These are phyloP conservation scores for Paecilomyces formosus DNA, from an alignment of 2,329 filamentous ascomycete genomes.

Conservation along the genomic window DNA sequence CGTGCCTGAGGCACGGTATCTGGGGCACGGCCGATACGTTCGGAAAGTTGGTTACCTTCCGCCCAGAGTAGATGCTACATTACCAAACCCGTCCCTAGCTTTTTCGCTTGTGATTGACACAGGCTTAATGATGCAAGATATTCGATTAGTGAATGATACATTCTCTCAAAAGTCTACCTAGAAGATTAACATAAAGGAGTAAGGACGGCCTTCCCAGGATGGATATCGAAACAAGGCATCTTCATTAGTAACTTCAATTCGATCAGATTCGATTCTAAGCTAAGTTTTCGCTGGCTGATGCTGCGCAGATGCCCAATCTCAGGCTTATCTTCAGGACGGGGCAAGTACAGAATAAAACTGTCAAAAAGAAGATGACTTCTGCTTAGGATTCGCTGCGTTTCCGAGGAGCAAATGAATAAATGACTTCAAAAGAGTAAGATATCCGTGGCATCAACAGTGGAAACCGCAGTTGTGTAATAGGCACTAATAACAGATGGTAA, in stretches of 20 bases:
- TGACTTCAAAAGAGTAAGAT: not conserved
- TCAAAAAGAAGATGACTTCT: not conserved
- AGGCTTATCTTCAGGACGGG: not conserved
- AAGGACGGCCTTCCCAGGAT: too few relatives aligned
- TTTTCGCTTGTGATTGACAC: not conserved
- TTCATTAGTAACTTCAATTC: not conserved
- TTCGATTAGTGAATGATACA: too few relatives aligned
- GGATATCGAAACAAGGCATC: too few relatives aligned
- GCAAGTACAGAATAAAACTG: not conserved
- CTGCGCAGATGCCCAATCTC: not conserved
- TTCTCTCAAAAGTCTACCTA: too few relatives aligned
- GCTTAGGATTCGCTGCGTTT: not conserved
- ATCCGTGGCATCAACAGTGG: not conserved
- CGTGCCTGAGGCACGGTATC: conserved; percentile 45
- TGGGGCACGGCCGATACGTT: conserved; percentile 52
- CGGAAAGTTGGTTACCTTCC: conserved; percentile 43
- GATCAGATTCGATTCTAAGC: not conserved
- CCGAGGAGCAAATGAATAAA: not conserved
- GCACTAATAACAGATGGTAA: not conserved
- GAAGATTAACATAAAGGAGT: too few relatives aligned
- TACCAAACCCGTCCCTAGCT: not conserved
- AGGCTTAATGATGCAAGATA: too few relatives aligned
- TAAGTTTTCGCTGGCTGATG: not conserved
- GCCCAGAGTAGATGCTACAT: conserved; percentile 12
- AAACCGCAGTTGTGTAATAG: not conserved